A percentile compares a stretch with the other conserved stretches of the same genome.
Conservation (phyloP, 2,329 filamentous ascomycete genomes). For the Sporothrix inflata region DNA sequence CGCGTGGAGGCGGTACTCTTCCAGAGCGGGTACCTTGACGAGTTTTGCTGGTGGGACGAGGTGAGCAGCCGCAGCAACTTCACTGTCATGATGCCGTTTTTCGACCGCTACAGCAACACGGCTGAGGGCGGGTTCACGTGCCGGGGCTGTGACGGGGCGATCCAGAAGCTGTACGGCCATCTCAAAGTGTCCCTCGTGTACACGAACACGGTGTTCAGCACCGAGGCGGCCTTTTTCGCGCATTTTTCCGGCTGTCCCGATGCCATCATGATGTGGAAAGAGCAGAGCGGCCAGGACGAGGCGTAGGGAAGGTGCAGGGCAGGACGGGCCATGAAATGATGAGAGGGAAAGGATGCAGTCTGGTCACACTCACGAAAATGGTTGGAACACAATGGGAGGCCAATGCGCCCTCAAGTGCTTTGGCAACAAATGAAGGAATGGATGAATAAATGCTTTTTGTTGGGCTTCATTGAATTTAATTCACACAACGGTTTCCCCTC, state of each 20-base stretch:
- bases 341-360: neutral
- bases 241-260: slow-evolving; percentile 19
- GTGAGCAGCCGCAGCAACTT: neutral
- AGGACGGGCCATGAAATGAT: neutral
- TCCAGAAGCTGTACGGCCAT: neutral
- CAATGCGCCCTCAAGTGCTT: neutral
- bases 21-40: slow-evolving; percentile 8
- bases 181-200: slow-evolving; percentile 11
- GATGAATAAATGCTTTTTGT: neutral
- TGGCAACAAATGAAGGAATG: neutral
- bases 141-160: neutral
- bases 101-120: neutral
- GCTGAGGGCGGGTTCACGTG: slow-evolving; percentile 14
- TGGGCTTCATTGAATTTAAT: neutral
- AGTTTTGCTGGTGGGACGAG: slow-evolving; percentile 16
- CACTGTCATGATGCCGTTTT: slow-evolving; percentile 23
- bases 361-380: neutral
- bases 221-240: neutral
- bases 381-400: neutral
- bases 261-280: slow-evolving; percentile 14
- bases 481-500: neutral
- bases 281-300: neutral
- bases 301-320: neutral
- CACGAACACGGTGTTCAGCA: slow-evolving; percentile 17
- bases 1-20: neutral